Evolutionary conservation across 2,329 filamentous ascomycete species (phyloP).

Genomic region (Fusarium temperatum): DNA sequence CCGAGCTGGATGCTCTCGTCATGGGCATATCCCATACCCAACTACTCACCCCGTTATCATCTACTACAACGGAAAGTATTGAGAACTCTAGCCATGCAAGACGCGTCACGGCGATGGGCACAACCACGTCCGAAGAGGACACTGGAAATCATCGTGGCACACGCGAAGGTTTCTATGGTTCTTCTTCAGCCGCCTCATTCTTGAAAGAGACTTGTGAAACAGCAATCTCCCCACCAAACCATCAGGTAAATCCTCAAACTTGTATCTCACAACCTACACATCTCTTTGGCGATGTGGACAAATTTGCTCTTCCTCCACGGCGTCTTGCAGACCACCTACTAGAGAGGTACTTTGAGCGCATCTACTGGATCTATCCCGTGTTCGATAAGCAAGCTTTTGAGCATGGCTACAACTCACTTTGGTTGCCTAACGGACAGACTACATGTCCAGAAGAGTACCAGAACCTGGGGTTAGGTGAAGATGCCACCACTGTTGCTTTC

Average conservation of each 20-base stretch:
- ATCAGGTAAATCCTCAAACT: too few relatives aligned
- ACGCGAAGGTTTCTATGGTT: background rate
- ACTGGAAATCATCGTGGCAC: background rate
- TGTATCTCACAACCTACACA: fast-evolving
- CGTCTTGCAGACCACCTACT: background rate
- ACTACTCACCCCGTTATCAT: background rate
- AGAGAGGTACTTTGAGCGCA: background rate
- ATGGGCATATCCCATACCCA: background rate
- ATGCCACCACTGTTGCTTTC: background rate
- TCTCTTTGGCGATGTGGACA: background rate
- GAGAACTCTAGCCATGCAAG: background rate
- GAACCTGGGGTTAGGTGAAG: background rate
- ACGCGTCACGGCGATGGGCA: background rate
- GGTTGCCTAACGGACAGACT: background rate
- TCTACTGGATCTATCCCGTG: background rate
- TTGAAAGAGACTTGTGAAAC: background rate
- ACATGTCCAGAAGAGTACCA: background rate
- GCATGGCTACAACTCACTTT: background rate
- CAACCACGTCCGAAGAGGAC: background rate
- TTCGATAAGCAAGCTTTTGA: background rate
- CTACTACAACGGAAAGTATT: background rate
- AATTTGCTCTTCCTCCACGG: background rate
- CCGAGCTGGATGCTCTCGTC: background rate
- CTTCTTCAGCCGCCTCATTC: background rate
- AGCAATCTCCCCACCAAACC: too few relatives aligned